Conservation (phyloP, 345 rosid genomes). For the Camelina neglecta region DNA sequence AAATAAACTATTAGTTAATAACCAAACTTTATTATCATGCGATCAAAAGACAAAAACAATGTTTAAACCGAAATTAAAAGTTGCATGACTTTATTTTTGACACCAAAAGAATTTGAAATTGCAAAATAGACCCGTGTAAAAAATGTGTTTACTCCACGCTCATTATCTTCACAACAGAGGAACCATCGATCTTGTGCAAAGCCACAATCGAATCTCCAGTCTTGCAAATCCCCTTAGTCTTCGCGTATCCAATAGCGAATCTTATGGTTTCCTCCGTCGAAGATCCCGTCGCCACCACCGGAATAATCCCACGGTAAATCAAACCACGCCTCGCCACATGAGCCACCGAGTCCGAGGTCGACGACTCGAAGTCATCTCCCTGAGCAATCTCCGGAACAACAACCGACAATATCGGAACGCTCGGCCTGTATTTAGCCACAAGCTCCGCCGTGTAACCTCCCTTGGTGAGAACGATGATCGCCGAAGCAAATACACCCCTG, state of each 20-base stretch:
- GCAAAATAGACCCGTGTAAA: neutral
- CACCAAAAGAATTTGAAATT: neutral
- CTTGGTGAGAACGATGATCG: constrained; percentile 63
- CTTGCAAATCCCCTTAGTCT: constrained; percentile 55
- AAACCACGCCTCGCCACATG: constrained; percentile 62
- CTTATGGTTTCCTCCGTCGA: constrained; percentile 60
- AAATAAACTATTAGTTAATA: too few relatives aligned
- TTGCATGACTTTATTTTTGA: neutral
- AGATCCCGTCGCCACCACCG: constrained; percentile 53
- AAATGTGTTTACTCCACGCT: constrained; percentile 39
- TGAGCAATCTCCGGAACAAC: constrained; percentile 52
- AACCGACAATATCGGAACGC: constrained; percentile 62
- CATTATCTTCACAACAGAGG: constrained; percentile 62
- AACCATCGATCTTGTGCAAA: constrained; percentile 58
- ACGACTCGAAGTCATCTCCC: constrained; percentile 55
- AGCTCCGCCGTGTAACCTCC: constrained; percentile 64
- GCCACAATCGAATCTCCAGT: constrained; percentile 58
- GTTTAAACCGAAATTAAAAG: neutral
- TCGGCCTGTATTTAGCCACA: constrained; percentile 67
- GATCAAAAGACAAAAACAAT: too few relatives aligned
- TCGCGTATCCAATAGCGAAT: constrained; percentile 52
- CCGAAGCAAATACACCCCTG: constrained; percentile 45
- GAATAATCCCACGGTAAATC: constrained; percentile 59
- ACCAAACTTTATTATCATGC: too few relatives aligned
- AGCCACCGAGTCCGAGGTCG: constrained; percentile 54